Evolutionary conservation across 140 eudicot species (phyloP).

Genomic region (Flaveria floridana): DNA sequence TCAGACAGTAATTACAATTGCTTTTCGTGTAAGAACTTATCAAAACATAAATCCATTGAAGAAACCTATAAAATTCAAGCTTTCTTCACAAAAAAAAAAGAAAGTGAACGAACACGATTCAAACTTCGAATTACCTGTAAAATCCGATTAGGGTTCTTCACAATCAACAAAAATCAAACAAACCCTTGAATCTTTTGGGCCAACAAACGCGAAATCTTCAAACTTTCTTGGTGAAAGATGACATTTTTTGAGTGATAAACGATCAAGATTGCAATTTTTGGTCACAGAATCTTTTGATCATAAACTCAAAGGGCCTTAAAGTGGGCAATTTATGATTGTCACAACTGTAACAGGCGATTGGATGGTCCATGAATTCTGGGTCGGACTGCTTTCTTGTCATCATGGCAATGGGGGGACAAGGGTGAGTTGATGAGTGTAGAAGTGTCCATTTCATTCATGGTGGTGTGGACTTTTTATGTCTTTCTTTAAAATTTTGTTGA

Average conservation of each 20-base stretch:
- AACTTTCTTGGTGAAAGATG: neutral
- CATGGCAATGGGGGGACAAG: conserved; percentile 34
- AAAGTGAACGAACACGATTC: conserved; percentile 2
- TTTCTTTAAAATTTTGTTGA: conserved; percentile 3
- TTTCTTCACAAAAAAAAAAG: conserved; percentile 10
- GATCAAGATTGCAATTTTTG: conserved; percentile 17
- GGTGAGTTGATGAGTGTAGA: conserved; percentile 21
- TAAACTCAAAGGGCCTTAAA: conserved; percentile 14
- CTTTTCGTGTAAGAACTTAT: too few relatives aligned
- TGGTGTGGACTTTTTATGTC: conserved; percentile 20
- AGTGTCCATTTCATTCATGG: conserved; percentile 33
- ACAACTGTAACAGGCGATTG: conserved; percentile 23
- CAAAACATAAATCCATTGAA: conserved; percentile 13
- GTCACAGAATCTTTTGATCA: neutral
- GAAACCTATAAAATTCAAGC: conserved; percentile 17
- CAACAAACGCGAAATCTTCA: conserved; percentile 15
- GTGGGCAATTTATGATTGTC: conserved; percentile 24
- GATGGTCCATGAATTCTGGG: conserved; percentile 38
- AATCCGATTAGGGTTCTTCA: neutral
- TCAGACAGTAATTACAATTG: neutral
- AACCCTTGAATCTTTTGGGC: conserved; percentile 22
- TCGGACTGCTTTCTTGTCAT: conserved; percentile 33
- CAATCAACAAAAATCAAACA: conserved; percentile 4
- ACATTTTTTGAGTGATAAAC: neutral
- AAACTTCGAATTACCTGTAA: conserved; percentile 27